Evolutionary conservation across 495 filamentous ascomycete genomes (phyloP).

Genomic region (Cenococcum geophilum): DNA sequence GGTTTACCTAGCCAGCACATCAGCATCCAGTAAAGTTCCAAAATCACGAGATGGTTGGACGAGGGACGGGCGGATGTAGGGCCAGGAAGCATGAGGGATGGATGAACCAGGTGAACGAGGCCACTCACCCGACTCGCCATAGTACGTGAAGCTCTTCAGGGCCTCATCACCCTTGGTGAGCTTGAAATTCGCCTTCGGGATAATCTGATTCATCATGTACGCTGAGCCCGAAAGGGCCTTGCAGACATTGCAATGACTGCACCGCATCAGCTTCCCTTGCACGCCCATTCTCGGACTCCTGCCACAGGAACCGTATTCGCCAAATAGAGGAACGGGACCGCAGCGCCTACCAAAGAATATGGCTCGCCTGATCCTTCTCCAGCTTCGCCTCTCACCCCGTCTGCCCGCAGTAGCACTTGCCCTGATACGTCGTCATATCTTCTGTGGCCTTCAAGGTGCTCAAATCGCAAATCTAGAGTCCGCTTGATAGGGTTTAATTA

Average conservation of each 20-base stretch:
- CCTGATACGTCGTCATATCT: constrained; percentile 40
- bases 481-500: not conserved
- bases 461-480: not conserved
- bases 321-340: too few species aligned
- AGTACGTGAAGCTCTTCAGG: constrained; percentile 46
- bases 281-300: too few species aligned
- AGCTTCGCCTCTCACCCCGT: constrained; percentile 44
- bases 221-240: constrained; percentile 44
- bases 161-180: constrained; percentile 44
- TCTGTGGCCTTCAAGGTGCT: not conserved
- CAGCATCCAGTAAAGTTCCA: not conserved
- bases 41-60: not conserved
- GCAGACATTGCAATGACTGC: constrained; percentile 50
- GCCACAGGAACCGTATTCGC: not conserved
- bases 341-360: constrained; percentile 44
- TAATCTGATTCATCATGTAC: constrained; percentile 49
- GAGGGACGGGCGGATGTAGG: not conserved
- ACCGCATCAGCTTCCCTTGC: not conserved
- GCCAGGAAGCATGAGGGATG: constrained; percentile 4
- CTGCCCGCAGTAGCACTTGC: constrained; percentile 49
- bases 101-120: not conserved
- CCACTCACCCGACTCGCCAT: constrained; percentile 45
- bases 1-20: constrained; percentile 38
- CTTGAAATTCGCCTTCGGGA: constrained; percentile 42
- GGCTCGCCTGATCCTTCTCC: constrained; percentile 36